These are phyloP conservation scores for Tubosaeta sp. DNA, from an alignment of 768 basidiomycete species.

Conservation along the genomic window DNA sequence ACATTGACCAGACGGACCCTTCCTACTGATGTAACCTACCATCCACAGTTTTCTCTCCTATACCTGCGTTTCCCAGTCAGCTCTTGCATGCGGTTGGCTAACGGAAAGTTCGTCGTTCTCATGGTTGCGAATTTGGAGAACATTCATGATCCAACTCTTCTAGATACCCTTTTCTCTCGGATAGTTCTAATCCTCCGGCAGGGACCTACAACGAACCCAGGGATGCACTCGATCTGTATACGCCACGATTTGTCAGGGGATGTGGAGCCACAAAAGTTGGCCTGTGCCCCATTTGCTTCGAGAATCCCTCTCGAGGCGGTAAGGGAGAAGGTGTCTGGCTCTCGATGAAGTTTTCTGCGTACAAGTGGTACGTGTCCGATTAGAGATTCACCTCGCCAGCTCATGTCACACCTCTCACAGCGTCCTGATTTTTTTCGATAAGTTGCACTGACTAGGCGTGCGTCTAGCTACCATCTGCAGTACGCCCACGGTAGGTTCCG, in stretches of 20 bases:
- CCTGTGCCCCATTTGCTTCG: conserved; percentile 73
- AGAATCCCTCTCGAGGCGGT: conserved; percentile 56
- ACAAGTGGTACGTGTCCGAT: conserved; percentile 59
- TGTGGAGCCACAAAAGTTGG: conserved; percentile 66
- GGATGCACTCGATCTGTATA: conserved; percentile 64
- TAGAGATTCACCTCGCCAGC: background rate
- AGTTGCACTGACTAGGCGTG: conserved; percentile 2
- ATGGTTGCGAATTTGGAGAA: background rate
- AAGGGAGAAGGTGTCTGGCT: conserved; percentile 64
- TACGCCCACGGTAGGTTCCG: conserved; percentile 60
- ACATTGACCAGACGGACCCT: conserved; percentile 41
- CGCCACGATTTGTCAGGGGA: conserved; percentile 72
- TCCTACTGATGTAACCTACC: conserved; percentile 44
- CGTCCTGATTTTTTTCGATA: conserved; percentile 6
- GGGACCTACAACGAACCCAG: conserved; percentile 61
- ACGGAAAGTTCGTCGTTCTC: conserved; percentile 35
- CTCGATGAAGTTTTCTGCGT: conserved; percentile 76
- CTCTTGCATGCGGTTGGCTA: conserved; percentile 43
- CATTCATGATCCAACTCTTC: background rate
- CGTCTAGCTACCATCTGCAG: conserved; percentile 73
- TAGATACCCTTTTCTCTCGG: conserved; percentile 18
- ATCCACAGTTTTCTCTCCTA: conserved; percentile 52
- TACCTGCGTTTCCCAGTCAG: conserved; percentile 70
- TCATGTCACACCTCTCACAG: conserved; percentile 12
- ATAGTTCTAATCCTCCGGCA: conserved; percentile 22